Evolutionary conservation across 2,329 filamentous ascomycete genomes (phyloP), one percentile per base, ranked within the genome.

Genomic region (Curvularia sp.): DNA sequence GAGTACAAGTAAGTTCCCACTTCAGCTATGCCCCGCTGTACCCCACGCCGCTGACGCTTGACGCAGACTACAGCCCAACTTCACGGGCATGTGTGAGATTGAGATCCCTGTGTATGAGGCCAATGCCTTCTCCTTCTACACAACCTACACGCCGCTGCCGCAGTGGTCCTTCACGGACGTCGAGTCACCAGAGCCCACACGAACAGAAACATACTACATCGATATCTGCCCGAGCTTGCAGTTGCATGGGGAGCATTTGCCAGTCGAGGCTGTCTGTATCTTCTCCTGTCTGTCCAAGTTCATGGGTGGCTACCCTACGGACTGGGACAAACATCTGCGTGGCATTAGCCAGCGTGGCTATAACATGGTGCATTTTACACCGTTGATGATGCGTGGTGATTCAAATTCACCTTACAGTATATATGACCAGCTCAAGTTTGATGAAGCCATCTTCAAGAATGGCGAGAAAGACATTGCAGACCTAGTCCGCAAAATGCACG

Each of bases 331-430:
- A 51, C 94, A 98, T 75, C 81, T 99, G 57, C 85, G 86, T 56
- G 93, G 95, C 28, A 97, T 99, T 75, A 91, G 91, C 75, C 87
- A 91, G 70, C 86, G 95, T 61, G 93, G 93, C 46, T 99, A 99
- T 84, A 99, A 99, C 80, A 97, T 98, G 93, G 88, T 99, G 60
- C 95, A 99, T 78, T 99, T 99, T 77, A 97, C 95, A 1, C 95
- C 95, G 9, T 82, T 99, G 65, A 95, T 96, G 83, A 84, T 90
- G 58, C 88, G 95, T 59, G 95, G 95, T 57, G 85, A 83, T 44
- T 99, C 95, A 52, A 97, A 99, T 75, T 99, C 95, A 1, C 95
- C 95, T 0, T 99, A 98, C 82, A 99, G 95, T 77, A 86, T 99
- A 69, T 97, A 90, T 75, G 91, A 99, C 71, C 96, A 99, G 80